Conservation (phyloP, 768 basidiomycete genomes). For the Daedalea quercina region DNA sequence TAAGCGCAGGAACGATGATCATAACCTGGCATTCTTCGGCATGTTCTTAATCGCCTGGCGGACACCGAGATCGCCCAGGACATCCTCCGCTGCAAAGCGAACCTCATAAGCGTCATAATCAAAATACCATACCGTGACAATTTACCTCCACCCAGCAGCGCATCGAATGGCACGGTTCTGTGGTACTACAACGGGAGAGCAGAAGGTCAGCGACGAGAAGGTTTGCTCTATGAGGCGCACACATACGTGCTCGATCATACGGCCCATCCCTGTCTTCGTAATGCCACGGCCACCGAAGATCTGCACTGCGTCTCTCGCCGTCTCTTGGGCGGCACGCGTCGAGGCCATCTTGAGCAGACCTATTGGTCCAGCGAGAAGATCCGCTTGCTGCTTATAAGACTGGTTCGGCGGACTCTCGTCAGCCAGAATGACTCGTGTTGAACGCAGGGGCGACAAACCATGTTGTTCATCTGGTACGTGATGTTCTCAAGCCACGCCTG, state of each 20-base stretch:
- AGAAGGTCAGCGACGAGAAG: neutral
- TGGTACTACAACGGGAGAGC: conserved; percentile 26
- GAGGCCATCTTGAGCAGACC: conserved; percentile 75
- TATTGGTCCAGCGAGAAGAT: conserved; percentile 72
- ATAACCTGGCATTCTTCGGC: conserved; percentile 51
- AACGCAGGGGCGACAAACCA: conserved; percentile 35
- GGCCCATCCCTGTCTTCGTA: conserved; percentile 77
- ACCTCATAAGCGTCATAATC: conserved; percentile 1
- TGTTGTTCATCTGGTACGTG: conserved; percentile 83
- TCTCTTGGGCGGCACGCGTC: conserved; percentile 72
- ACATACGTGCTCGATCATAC: conserved; percentile 64
- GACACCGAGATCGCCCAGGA: conserved; percentile 59
- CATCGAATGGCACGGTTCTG: conserved; percentile 34
- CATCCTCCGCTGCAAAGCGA: conserved; percentile 52
- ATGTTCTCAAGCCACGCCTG: conserved; percentile 87
- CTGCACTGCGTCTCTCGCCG: conserved; percentile 78
- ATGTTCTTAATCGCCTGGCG: conserved; percentile 30
- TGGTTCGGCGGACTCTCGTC: no score
- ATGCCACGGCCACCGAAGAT: conserved; percentile 85
- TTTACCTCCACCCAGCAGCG: conserved; percentile 34
- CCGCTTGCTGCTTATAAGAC: conserved; percentile 64
- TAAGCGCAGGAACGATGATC: neutral
- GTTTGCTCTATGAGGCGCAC: neutral
- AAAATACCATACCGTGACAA: neutral
- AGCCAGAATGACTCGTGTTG: no score